Base-by-base conservation (phyloP, 2,329 filamentous ascomycete species). In the Microdochium nivale region DNA sequence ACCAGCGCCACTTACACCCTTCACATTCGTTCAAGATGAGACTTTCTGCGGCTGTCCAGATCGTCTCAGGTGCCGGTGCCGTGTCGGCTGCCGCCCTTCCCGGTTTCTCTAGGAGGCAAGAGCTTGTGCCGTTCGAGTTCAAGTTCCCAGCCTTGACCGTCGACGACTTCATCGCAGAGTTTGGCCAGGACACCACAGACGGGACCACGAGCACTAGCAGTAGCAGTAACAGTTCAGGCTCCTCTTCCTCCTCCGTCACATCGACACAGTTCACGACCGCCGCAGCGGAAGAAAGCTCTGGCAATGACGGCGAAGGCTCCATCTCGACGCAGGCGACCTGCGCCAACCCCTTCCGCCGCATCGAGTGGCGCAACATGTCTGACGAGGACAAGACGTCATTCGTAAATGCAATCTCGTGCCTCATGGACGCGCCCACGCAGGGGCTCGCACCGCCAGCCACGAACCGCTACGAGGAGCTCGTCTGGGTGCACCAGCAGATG, bases 401-500 rank as follows among this genome's bases (percentile, higher is more conserved):
- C 54, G 55, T 70, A 48, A 33, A 57, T n/a, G 65, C 61, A 19
- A 62, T 68, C 50, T 61, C 65, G 55, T 69, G 67, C 58, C 56
- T 70, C 27, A 59, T 67, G 53, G 55, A 54, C 51, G 60, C 60
- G 23, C 65, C 66, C 3, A 60, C 67, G 1, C 52, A 47, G 10
- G 62, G 62, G 21, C 53, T 32, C 49, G 66, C 56, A 53, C 49
- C 53, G 4, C 61, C 59, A 27, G 58, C 65, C 4, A 48, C 54
- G 43, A 67, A 56, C 53, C 60, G 67, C 27, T 71, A 67, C 52
- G 68, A 70, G 23, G 69, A 71, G 52, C 60, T 72, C 23, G 62
- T 69, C 48, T 65, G 66, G 35, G 65, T 67, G 4, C 69, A 71
- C 58, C 65, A 66, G 53, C 60, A 61, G 37, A 59, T 65, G 51